Conservation (phyloP, 441 rosid genomes). For the Eugenia klotzschiana region DNA sequence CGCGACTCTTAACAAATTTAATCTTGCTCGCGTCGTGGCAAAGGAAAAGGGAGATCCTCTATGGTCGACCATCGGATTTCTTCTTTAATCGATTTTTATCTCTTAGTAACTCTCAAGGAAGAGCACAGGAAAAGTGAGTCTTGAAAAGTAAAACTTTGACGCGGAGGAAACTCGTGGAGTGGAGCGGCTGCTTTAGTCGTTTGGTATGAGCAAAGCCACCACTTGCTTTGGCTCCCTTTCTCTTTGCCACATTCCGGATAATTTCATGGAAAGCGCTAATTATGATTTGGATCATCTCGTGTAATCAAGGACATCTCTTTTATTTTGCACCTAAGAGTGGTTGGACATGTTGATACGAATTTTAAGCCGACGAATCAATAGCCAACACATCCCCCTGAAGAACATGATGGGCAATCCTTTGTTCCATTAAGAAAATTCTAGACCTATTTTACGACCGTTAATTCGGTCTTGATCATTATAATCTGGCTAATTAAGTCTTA, state of each 20-base stretch:
- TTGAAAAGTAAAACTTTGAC: not conserved
- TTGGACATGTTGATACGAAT: not conserved
- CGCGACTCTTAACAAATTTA: not conserved
- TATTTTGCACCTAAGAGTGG: not conserved
- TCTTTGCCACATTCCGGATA: not conserved
- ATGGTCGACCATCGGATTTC: not conserved
- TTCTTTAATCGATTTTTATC: not conserved
- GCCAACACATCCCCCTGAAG: not conserved
- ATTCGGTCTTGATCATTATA: accelerated
- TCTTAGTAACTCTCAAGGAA: not conserved
- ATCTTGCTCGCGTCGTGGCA: not conserved
- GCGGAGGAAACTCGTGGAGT: not conserved
- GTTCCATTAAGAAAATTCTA: not conserved
- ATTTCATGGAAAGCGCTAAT: not conserved
- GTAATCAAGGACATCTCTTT: not conserved
- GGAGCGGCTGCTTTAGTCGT: not conserved
- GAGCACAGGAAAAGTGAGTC: not conserved
- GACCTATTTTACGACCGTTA: accelerated
- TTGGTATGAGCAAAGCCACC: not conserved
- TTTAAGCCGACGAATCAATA: not conserved
- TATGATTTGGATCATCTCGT: not conserved
- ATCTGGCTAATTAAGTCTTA: not conserved
- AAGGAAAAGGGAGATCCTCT: not conserved
- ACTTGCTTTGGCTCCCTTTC: not conserved
- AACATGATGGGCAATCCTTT: not conserved